Conservation (phyloP, 2,329 filamentous ascomycete species). For the Aspergillus eucalypticola region DNA sequence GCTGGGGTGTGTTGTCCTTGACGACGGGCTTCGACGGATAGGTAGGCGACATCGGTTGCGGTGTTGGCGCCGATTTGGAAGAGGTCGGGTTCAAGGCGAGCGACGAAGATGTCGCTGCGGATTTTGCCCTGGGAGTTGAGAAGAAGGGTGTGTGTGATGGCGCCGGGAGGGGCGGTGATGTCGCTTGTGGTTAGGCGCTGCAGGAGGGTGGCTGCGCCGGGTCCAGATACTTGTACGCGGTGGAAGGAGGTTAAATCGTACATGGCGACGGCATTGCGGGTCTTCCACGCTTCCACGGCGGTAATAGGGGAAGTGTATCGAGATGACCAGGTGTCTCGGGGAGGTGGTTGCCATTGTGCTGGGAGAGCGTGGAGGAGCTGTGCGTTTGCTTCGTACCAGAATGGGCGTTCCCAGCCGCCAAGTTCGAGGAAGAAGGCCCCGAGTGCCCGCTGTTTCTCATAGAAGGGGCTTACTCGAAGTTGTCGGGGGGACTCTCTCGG, state of each 20-base stretch:
- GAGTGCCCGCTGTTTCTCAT: constrained; percentile 55
- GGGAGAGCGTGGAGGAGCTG: constrained; percentile 55
- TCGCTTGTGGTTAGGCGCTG: constrained; percentile 47
- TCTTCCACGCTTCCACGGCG: constrained; percentile 65
- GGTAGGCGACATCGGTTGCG: constrained; percentile 56
- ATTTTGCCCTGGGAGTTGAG: constrained; percentile 57
- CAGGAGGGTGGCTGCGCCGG: constrained; percentile 57
- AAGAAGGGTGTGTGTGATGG: constrained; percentile 59
- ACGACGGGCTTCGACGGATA: constrained; percentile 54
- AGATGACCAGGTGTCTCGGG: constrained; percentile 61
- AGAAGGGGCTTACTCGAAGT: constrained; percentile 61
- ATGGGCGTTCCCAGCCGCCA: constrained; percentile 63
- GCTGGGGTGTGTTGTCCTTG: constrained; percentile 47
- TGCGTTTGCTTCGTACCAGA: constrained; percentile 62
- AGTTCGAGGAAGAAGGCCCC: constrained; percentile 57
- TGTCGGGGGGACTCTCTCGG: constrained; percentile 60
- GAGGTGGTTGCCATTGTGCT: constrained; percentile 54
- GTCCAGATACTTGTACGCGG: constrained; percentile 59
- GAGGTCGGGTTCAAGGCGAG: constrained; percentile 50
- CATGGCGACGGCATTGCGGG: constrained; percentile 61
- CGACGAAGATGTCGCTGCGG: constrained; percentile 59
- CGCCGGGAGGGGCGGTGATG: constrained; percentile 49
- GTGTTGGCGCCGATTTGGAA: constrained; percentile 59
- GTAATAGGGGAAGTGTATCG: constrained; percentile 60
- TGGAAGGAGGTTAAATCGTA: constrained; percentile 65